Percentiles rank a stretch among this genome's conserved stretches.
These are phyloP conservation scores for Inga laurina DNA, from an alignment of 306 rosid genomes.

Conservation along the genomic window DNA sequence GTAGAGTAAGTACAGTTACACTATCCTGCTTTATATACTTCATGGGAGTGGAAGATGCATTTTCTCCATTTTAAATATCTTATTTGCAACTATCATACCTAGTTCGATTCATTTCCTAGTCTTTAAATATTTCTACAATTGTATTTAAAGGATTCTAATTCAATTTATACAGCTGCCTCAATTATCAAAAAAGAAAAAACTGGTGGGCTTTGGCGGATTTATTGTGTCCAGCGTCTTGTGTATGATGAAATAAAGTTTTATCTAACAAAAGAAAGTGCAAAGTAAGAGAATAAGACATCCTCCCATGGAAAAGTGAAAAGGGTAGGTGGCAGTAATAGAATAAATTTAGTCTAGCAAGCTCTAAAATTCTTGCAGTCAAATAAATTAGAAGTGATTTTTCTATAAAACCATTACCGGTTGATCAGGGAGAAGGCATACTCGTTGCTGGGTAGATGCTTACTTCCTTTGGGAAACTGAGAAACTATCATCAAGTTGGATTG, in stretches of 20 bases:
- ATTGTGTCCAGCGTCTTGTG: not conserved
- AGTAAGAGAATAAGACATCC: not conserved
- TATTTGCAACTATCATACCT: not conserved
- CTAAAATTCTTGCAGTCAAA: not conserved
- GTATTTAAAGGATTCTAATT: not conserved
- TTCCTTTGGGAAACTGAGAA: not conserved
- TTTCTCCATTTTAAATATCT: not conserved
- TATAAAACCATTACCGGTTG: not conserved
- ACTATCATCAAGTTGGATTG: conserved; percentile 21
- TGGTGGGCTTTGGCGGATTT: not conserved
- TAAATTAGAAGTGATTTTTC: not conserved
- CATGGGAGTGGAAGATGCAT: not conserved
- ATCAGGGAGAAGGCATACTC: not conserved
- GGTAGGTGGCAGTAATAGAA: not conserved
- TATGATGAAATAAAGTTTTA: not conserved
- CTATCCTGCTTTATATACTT: not conserved
- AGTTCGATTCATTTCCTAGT: not conserved
- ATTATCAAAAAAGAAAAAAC: not conserved
- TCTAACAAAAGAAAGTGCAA: conserved; percentile 6
- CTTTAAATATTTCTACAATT: not conserved
- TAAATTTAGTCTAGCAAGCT: not conserved
- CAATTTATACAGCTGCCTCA: not conserved
- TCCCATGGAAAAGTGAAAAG: not conserved
- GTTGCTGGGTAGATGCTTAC: not conserved
- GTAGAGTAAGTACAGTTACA: conserved; percentile 1